Percentiles rank a stretch among this genome's conserved stretches.
Conservation (phyloP, 2,329 filamentous ascomycete species). For the Paracoccidioides brasiliensis region DNA sequence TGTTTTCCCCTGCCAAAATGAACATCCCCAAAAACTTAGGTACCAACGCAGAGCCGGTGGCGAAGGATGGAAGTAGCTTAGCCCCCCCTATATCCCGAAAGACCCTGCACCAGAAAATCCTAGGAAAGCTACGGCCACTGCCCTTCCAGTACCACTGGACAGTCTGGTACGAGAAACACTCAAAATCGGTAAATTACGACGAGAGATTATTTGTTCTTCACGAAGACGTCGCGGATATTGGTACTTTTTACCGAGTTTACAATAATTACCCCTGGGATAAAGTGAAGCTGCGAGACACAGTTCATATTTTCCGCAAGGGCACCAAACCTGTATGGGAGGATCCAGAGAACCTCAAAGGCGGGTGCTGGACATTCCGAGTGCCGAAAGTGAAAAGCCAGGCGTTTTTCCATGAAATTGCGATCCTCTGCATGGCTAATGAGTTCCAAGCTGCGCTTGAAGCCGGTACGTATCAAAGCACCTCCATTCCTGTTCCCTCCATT, state of each 20-base stretch:
- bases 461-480: slow-evolving; percentile 48
- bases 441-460: slow-evolving; percentile 57
- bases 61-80: slow-evolving; percentile 9
- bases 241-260: slow-evolving; percentile 61
- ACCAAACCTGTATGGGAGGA: slow-evolving; percentile 75
- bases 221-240: slow-evolving; percentile 31
- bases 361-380: slow-evolving; percentile 85
- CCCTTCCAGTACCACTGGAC: slow-evolving; percentile 37
- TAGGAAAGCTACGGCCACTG: slow-evolving; percentile 33
- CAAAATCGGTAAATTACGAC: slow-evolving; percentile 18
- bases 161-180: slow-evolving; percentile 36
- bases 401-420: slow-evolving; percentile 26
- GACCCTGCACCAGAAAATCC: slow-evolving; percentile 31
- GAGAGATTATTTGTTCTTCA: slow-evolving; percentile 27
- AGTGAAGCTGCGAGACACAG: slow-evolving; percentile 62
- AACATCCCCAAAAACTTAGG: slow-evolving; percentile 13
- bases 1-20: slow-evolving; percentile 8
- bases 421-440: slow-evolving; percentile 26
- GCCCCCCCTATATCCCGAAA: slow-evolving; percentile 17
- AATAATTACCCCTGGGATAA: slow-evolving; percentile 68
- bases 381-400: slow-evolving; percentile 56
- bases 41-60: slow-evolving; percentile 13
- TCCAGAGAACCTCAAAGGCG: slow-evolving; percentile 69
- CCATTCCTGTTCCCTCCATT: not conserved
- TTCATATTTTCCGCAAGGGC: slow-evolving; percentile 68